phyloP scores from a whole-genome alignment of 129 eudicot genomes.

The Flaveria ramosissima region DNA sequence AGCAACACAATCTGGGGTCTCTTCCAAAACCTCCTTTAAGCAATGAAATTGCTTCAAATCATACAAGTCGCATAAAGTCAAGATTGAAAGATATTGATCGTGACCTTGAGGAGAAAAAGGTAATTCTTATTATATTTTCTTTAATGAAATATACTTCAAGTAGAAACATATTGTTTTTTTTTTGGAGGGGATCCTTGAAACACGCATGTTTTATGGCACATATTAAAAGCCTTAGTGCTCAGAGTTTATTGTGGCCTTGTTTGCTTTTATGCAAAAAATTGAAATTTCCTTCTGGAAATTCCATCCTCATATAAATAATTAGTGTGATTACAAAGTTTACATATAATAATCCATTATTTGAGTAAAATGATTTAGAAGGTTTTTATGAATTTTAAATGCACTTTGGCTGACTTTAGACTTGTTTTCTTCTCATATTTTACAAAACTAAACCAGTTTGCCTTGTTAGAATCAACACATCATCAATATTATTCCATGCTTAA shows the following conservation, averaged over 20 bases:
- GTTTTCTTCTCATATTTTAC: not conserved
- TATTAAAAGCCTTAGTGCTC: not conserved
- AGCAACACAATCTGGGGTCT: slow-evolving; percentile 62
- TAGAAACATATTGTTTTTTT: not conserved
- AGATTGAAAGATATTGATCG: slow-evolving; percentile 53
- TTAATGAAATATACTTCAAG: slow-evolving; percentile 1
- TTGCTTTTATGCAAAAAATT: not conserved
- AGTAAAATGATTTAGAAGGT: slow-evolving; percentile 1
- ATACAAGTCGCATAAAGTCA: slow-evolving; percentile 44
- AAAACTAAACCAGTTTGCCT: not conserved
- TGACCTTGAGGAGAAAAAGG: slow-evolving; percentile 76
- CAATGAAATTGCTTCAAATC: slow-evolving; percentile 59
- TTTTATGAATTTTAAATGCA: not conserved
- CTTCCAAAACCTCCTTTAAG: slow-evolving; percentile 57
- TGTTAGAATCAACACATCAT: not conserved
- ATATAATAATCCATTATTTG: not conserved
- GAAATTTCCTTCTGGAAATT: not conserved
- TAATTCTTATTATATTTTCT: slow-evolving; percentile 23
- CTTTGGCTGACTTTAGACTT: not conserved
- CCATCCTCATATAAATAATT: not conserved
- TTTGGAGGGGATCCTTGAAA: not conserved
- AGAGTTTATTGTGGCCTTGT: not conserved
- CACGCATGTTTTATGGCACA: not conserved
- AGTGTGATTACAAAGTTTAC: not conserved
- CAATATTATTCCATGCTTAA: not conserved